Percentiles rank a stretch among this genome's conserved stretches.
Conservation (phyloP, 2,329 filamentous ascomycete genomes). For the Penicillium sp. region DNA sequence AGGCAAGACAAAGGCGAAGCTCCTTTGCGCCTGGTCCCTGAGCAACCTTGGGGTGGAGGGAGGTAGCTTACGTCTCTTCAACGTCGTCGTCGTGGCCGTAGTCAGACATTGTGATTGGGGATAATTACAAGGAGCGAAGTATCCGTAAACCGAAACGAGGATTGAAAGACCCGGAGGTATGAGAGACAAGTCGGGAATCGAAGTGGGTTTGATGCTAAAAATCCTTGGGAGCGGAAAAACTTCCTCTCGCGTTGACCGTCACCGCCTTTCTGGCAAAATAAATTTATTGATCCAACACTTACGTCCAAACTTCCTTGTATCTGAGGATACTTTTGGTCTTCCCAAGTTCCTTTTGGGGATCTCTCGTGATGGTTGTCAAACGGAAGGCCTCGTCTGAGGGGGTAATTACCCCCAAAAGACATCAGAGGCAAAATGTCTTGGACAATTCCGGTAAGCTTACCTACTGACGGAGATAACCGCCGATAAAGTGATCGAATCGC, state of each 20-base stretch:
- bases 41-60: slow-evolving; percentile 7
- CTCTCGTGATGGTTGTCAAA: slow-evolving; percentile 36
- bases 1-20: slow-evolving; percentile 8
- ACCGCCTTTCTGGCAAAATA: slow-evolving; percentile 40
- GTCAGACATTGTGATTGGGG: slow-evolving; percentile 62
- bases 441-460: slow-evolving; percentile 31
- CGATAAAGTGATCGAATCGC: slow-evolving; percentile 5
- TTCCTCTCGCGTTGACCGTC: slow-evolving; percentile 29
- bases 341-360: neutral
- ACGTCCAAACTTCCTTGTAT: slow-evolving; percentile 3
- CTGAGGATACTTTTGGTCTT: neutral
- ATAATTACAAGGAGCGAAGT: slow-evolving; percentile 10
- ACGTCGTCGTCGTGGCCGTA: slow-evolving; percentile 67
- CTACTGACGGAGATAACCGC: neutral
- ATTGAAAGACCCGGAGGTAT: slow-evolving; percentile 20
- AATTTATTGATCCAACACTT: slow-evolving; percentile 22
- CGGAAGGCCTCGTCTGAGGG: slow-evolving; percentile 34
- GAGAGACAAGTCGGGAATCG: slow-evolving; percentile 17
- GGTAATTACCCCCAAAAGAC: slow-evolving; percentile 30
- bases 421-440: slow-evolving; percentile 29
- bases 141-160: slow-evolving; percentile 12
- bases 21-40: slow-evolving; percentile 13
- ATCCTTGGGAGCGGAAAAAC: slow-evolving; percentile 36
- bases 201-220: slow-evolving; percentile 24
- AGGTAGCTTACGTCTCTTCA: slow-evolving; percentile 53